These are phyloP conservation scores for Metarhizium brunneum DNA, from an alignment of 2,329 filamentous ascomycete genomes.

Conservation along the genomic window DNA sequence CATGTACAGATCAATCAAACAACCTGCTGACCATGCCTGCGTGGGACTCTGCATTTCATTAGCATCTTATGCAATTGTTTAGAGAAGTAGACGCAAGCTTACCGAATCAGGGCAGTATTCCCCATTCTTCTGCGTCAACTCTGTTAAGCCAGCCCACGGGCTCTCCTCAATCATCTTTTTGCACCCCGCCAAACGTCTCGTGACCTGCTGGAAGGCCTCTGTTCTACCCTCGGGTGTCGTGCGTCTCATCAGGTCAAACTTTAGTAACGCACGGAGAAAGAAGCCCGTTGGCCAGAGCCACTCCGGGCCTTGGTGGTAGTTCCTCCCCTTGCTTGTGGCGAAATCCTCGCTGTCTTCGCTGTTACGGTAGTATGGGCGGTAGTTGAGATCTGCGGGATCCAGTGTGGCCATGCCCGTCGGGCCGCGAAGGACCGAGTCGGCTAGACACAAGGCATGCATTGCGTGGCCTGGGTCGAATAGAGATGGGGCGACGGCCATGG, in stretches of 20 bases:
- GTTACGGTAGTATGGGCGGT: conserved; percentile 91
- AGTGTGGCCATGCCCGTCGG: conserved; percentile 94
- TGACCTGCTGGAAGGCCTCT: conserved; percentile 93
- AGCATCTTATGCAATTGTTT: background rate
- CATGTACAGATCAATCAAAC: conserved; percentile 92
- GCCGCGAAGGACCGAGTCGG: conserved; percentile 71
- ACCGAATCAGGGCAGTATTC: conserved; percentile 81
- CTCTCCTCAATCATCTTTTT: conserved; percentile 74
- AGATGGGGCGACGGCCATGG: conserved; percentile 86
- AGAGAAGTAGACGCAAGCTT: conserved; percentile 27
- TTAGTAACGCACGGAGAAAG: conserved; percentile 83
- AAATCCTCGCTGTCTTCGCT: conserved; percentile 89
- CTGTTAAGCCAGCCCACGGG: conserved; percentile 83
- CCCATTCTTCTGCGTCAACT: conserved; percentile 87
- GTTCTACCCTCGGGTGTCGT: conserved; percentile 51
- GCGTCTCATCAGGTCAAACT: conserved; percentile 75
- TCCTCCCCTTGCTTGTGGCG: conserved; percentile 83
- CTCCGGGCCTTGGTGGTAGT: conserved; percentile 97
- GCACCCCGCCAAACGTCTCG: conserved; percentile 69
- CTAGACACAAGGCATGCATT: conserved; percentile 67
- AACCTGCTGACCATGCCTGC: conserved; percentile 92
- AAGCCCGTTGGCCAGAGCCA: conserved; percentile 98
- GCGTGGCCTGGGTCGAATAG: conserved; percentile 76
- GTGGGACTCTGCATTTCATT: conserved; percentile 61
- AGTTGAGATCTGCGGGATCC: conserved; percentile 86